Evolutionary conservation across 1,284 basidiomycete genomes (phyloP), one percentile per base, ranked within the genome.

Genomic region (Apiotrichum gracile): DNA sequence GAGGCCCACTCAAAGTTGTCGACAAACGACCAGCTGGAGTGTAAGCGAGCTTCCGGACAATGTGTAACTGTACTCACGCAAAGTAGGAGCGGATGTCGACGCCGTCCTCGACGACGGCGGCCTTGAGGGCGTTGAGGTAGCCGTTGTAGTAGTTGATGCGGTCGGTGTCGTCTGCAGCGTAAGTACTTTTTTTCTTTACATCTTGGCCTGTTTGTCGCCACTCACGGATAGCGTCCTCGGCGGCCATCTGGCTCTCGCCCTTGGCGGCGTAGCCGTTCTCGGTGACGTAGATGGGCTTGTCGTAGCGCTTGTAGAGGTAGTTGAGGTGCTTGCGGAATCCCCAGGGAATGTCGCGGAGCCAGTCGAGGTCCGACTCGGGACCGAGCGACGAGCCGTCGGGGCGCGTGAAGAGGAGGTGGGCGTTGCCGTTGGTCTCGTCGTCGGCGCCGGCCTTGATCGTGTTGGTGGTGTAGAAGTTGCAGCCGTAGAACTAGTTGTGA

Each of bases 251-350:
- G 63, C 79, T 75, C 71, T 89, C 87, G 63, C 82, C 81, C 67
- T 83, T 85, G 55, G 84, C 82, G 1, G 85, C 80, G 66, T 86
- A 87, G 0, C 85, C 85, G 67, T 86, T 86, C 72, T 87, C 84
- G 4, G 83, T 86, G 27, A 85, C 79, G 52, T 82, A 86, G 58
- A 88, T 85, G 0, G 85, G 84, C 61, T 78, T 78, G 39, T 78
- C 72, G 76, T 88, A 89, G 21, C 81, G 79, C 78, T 84, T 62
- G 50, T 69, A 85, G 45, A 87, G 72, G 70, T 87, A 87, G 66
- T 83, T 84, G 43, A 88, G 77, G 22, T 87, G 77, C 77, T 81
- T 66, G 24, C 64, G 61, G 54, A 66, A 68, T 4, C 69, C 69
- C 66, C 65, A 73, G 27, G 68, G 66, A 24, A 67, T 69, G 46